Evolutionary conservation across 2,329 filamentous ascomycete genomes (phyloP), one percentile per base, ranked within the genome.

Genomic region (Emmonsia crescens): DNA sequence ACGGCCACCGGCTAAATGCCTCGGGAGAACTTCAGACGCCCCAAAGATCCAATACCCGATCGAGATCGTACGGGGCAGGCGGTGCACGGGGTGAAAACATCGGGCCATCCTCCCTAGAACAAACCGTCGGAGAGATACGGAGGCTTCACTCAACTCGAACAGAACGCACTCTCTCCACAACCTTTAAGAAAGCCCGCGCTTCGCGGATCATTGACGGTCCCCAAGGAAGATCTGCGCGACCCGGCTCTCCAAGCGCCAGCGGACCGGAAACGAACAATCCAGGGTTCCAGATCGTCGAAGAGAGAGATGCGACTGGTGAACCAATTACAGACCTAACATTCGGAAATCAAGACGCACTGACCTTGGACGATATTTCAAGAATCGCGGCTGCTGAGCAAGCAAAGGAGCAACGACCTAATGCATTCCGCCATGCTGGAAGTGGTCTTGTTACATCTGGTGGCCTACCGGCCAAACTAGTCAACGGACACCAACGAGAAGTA

Each of bases 331-430:
- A 93, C 68, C 82, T 92, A 67, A 93, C 92, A 70, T 91, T 99
- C 71, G 91, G 91, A 42, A 87, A 91, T 67, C 89, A 93, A 70
- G 92, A 97, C 74, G 91, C 91, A 29, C 83, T 99, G 64, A 96
- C 93, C 0, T 79, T 99, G 61, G 94, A 99, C 70, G 94, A 99
- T 70, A 97, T 99, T 67, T 91, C 94, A 9, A 85, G 94, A 65
- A 96, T 99, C 69, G 92, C 96, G 49, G 94, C 94, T 40, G 90
- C 94, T 16, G 92, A 97, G 73, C 93, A 97, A 75, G 92, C 93
- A 29, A 87, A 91, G 68, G 93, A 97, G 72, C 91, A 96, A 72
- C 82, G 89, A 64, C 88, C 89, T 16, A 90, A 89, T 72, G 87
- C 88, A 14, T 91, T 90, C 70, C 88, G 86, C 64, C 87, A 89